Base-by-base conservation (phyloP, 495 filamentous ascomycete genomes). In the Annulohypoxylon moriforme region DNA sequence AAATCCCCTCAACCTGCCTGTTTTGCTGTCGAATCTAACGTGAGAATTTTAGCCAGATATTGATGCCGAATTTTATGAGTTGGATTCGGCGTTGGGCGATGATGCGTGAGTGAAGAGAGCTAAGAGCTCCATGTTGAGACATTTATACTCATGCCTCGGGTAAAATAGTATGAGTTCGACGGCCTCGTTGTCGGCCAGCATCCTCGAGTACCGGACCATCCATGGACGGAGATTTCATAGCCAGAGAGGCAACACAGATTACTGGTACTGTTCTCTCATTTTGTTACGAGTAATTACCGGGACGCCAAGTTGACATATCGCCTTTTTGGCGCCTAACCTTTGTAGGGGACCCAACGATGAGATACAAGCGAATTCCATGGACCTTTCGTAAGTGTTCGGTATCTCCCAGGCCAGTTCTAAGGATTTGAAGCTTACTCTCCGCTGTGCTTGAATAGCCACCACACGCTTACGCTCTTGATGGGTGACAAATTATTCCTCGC, bases 401-500 rank as follows among this genome's bases (percentile, higher is more conserved):
- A 40, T 4, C 13, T 20, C 20, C 33, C 31, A 20, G 18, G 10
- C 14, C 56, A 10, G 14, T 33, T 13, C 11, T 16, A 25, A 20
- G 40, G 33, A 20, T 11, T 13, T 14, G 29, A 61, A 1, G 1
- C 36, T 33, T 22, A 38, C 46, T 49, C 18, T 25, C 33, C 9
- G 38, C 34, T 56, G 38, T 25, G 46, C 34, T 16, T 33, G 10
- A 7, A 58, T 44, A 81, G 78, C 27, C 80, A 82, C 63, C 79
- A 82, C 40, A 40, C 60, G 10, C 64, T 76, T 46, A 79, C 71
- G 20, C 65, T 82, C 10, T 52, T 89, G 7, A 77, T 89, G 4
- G 82, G 81, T 20, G 88, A 89, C n/a, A 83, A 83, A 38, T 76
- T 90, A 4, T 86, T 83, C 69, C 76, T 89, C 6, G 85, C 91